Base-by-base conservation (phyloP, 23 red algal species). In the Gracilaria domingensis region DNA sequence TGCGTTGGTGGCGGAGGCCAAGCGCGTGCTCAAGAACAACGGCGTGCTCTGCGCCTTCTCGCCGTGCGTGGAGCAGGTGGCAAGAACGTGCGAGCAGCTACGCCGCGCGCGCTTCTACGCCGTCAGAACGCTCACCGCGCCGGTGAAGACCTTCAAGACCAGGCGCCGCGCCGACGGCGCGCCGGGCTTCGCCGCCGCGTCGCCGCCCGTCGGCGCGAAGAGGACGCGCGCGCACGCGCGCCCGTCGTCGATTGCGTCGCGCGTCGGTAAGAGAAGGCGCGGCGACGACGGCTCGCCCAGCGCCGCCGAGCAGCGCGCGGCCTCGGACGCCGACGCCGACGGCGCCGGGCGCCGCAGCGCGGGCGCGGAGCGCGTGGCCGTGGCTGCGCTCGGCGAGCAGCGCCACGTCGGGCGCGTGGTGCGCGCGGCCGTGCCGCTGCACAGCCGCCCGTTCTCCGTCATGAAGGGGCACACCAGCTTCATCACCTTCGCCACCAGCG, bases 1-100 rank as follows among this genome's bases (percentile, higher is more conserved):
- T 38, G 29, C 29, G 14, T 59, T 99, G 32, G 62, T 87, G 6
- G 29, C 39, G 2, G 48, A 90, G 51, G 94, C 90, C 0, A 79
- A 16, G 0, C 79, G 83, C 24, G 61, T 80, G 30, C 55, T 99
- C 21, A 67, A 47, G 25, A 69, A 57, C n/a, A 90, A 93, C 66
- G 97, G 97, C 18, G 29, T 72, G 6, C 48, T 99, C 24, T 88
- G 83, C 60, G 60, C 64, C 9, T 99, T 96, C 72, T 92, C 90
- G 39, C 97, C 97, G 24, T 96, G 97, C 71, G 66, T 99, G 8
- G 97, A 99, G 80, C 97, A 99, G 66, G 97, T 99, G 38, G 57
- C 75, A 17, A 80, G 84, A 17, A 80, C 84, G 37, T 62, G 35
- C 18, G 88, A 16, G 0, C 58, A 77, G 24, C 51, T 85, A 9